Conservation (phyloP, 345 rosid genomes). For the Noccaea bulbosa region DNA sequence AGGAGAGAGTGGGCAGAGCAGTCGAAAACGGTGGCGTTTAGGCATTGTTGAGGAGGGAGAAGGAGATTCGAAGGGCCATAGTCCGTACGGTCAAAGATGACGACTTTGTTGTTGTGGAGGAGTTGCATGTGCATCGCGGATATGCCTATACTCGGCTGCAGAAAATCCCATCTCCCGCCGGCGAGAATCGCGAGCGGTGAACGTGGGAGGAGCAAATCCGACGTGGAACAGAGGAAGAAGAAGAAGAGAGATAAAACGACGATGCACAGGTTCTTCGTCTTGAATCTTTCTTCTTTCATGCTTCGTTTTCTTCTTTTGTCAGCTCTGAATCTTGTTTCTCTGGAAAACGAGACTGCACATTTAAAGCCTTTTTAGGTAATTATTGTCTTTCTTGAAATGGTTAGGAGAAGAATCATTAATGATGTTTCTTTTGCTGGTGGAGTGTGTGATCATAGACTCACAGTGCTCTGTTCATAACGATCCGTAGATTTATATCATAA, state of each 20-base stretch:
- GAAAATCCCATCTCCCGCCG: conserved; percentile 60
- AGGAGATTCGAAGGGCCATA: conserved; percentile 74
- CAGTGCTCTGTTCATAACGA: conserved; percentile 14
- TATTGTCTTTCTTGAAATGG: conserved; percentile 25
- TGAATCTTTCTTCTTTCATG: conserved; percentile 40
- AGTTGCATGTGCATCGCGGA: conserved; percentile 98
- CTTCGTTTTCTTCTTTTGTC: conserved; percentile 15
- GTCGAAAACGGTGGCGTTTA: conserved; percentile 55
- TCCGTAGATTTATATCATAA: conserved; percentile 25
- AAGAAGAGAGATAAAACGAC: conserved; percentile 21
- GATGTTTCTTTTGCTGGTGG: conserved; percentile 14
- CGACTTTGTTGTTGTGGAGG: conserved; percentile 65
- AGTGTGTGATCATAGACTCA: conserved; percentile 19
- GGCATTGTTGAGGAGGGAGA: conserved; percentile 54
- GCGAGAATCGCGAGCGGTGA: conserved; percentile 33
- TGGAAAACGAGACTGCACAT: conserved; percentile 24
- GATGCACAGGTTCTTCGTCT: conserved; percentile 30
- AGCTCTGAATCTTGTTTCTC: conserved; percentile 33
- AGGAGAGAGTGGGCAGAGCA: conserved; percentile 90
- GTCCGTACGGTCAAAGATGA: conserved; percentile 84
- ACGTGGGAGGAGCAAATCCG: conserved; percentile 44
- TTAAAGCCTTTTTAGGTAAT: conserved; percentile 22
- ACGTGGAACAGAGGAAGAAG: conserved; percentile 39
- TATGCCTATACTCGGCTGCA: conserved; percentile 70
- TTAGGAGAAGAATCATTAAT: conserved; percentile 36